phyloP scores from a whole-genome alignment of 2,329 filamentous ascomycete species.

The Aspergillus calidoustus region DNA sequence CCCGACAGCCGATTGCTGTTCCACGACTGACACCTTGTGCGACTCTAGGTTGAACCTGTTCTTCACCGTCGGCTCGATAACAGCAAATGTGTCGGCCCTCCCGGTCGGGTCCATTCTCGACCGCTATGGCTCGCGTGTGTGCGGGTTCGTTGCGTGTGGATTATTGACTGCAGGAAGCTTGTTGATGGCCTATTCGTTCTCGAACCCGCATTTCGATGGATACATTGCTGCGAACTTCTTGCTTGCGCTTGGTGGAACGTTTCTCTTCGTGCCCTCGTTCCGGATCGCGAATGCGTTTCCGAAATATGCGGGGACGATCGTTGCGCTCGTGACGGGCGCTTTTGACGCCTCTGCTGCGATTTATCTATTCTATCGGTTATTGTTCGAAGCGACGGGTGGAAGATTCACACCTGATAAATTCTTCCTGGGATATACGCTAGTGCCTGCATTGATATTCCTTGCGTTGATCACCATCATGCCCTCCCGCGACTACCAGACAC shows the following conservation, averaged over 20 bases:
- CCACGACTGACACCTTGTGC: constrained; percentile 7
- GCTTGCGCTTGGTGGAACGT: constrained; percentile 76
- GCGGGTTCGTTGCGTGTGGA: constrained; percentile 69
- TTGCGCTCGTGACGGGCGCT: constrained; percentile 78
- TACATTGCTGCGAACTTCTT: constrained; percentile 76
- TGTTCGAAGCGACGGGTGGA: constrained; percentile 63
- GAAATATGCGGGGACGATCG: constrained; percentile 71
- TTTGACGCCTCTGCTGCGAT: constrained; percentile 82
- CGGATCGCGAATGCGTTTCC: constrained; percentile 84
- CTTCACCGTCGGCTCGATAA: constrained; percentile 88
- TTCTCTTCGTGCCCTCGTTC: constrained; percentile 80
- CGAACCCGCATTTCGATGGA: constrained; percentile 68
- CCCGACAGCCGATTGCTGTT: background rate
- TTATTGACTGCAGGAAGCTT: constrained; percentile 71
- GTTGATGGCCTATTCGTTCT: constrained; percentile 70
- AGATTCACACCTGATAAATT: constrained; percentile 61
- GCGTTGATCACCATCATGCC: constrained; percentile 73
- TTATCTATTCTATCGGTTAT: constrained; percentile 74
- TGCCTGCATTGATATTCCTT: constrained; percentile 67
- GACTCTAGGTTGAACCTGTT: constrained; percentile 72
- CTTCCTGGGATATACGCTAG: constrained; percentile 73
- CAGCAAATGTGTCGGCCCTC: constrained; percentile 82
- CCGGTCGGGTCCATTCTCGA: constrained; percentile 85
- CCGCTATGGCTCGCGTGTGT: constrained; percentile 77
- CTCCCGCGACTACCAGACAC: constrained; percentile 73